Conservation (phyloP, 495 filamentous ascomycete species). For the Annulohypoxylon bovei region DNA sequence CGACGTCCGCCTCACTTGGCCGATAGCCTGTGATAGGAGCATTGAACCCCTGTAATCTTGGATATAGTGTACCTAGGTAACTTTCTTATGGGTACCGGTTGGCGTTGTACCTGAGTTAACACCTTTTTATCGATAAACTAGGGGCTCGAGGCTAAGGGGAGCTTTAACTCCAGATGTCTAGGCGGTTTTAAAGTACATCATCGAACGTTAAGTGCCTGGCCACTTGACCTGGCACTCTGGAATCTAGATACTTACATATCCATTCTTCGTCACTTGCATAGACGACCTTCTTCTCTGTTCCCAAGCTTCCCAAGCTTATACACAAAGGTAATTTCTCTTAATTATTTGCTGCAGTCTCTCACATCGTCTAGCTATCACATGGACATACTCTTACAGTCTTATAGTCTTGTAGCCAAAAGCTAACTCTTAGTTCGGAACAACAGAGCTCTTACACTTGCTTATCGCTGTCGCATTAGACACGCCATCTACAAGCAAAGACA, state of each 20-base stretch:
- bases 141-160: not conserved
- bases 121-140: slow-evolving; percentile 32
- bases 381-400: slow-evolving; percentile 4
- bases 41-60: not conserved
- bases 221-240: not conserved
- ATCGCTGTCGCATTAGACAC: not conserved
- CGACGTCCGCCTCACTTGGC: slow-evolving; percentile 4
- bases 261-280: slow-evolving; percentile 6
- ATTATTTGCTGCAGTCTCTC: not conserved
- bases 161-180: not conserved
- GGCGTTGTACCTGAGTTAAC: slow-evolving; percentile 33
- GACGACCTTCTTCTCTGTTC: slow-evolving; percentile 2
- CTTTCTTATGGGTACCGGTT: not conserved
- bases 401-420: slow-evolving; percentile 2
- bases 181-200: slow-evolving; percentile 23
- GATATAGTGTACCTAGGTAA: not conserved
- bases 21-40: slow-evolving; percentile 3
- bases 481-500: not conserved
- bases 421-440: slow-evolving; percentile 3
- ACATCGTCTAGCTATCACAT: not conserved
- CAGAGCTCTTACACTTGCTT: slow-evolving; percentile 10
- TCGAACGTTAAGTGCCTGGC: slow-evolving; percentile 1
- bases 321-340: not conserved
- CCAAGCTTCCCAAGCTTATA: not conserved
- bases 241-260: not conserved